These are phyloP conservation scores for Sclerotinia sclerotiorum DNA, from an alignment of 2,329 filamentous ascomycete genomes.

Conservation along the genomic window DNA sequence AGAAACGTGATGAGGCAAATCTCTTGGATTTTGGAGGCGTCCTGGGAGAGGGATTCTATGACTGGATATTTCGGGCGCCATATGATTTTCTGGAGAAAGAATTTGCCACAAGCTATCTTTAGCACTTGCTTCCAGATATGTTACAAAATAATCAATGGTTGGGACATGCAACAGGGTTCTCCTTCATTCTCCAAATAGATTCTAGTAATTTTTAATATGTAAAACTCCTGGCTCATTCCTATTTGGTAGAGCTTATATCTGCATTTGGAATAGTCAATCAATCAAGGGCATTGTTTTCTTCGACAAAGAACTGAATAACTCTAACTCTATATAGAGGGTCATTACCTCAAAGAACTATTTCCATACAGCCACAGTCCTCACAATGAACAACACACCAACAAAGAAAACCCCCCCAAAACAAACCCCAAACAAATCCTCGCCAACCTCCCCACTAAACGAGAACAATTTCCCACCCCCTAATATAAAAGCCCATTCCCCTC, in stretches of 20 bases:
- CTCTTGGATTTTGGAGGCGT: conserved; percentile 18
- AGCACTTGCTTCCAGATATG: not conserved
- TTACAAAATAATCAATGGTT: too few species aligned
- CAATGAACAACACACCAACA: not conserved
- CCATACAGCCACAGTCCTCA: not conserved
- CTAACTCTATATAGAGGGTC: not conserved
- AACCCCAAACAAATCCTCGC: fast-evolving
- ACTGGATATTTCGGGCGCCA: not conserved
- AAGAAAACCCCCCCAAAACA: not conserved
- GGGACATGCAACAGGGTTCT: too few species aligned
- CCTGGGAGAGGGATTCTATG: not conserved
- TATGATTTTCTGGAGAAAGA: not conserved
- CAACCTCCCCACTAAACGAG: not conserved
- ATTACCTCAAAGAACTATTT: not conserved
- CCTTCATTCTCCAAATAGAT: too few species aligned
- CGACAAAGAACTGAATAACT: not conserved
- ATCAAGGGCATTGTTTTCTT: not conserved
- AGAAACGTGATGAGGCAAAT: not conserved
- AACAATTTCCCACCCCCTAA: not conserved
- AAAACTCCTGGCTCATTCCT: too few species aligned
- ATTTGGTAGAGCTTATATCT: too few species aligned
- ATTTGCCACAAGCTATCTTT: not conserved
- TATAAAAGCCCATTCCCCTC: not conserved
- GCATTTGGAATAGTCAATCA: too few species aligned
- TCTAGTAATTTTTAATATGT: too few species aligned